Percentiles rank a stretch among this genome's conserved stretches.
These are phyloP conservation scores for Arctium lappa DNA, from an alignment of 129 eudicot genomes.

Conservation along the genomic window DNA sequence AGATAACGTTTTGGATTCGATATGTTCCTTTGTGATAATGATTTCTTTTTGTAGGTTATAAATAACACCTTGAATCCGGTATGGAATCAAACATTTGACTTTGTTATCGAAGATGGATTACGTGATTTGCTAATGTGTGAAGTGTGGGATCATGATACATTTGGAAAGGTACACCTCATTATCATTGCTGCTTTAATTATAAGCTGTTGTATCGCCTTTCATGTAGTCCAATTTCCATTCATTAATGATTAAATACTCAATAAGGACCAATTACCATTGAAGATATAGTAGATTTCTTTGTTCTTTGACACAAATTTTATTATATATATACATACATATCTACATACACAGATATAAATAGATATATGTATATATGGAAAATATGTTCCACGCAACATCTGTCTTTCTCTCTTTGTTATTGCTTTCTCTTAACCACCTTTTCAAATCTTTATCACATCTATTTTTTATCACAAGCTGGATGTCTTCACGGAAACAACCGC, in stretches of 20 bases:
- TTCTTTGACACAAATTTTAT: not conserved
- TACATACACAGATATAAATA: not conserved
- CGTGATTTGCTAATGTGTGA: constrained; percentile 81
- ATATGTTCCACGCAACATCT: not conserved
- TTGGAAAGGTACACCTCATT: constrained; percentile 82
- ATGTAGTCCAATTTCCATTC: not conserved
- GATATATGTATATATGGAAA: not conserved
- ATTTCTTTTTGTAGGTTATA: constrained; percentile 55
- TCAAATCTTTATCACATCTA: no score
- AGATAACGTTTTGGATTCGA: not conserved
- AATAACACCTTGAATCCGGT: constrained; percentile 81
- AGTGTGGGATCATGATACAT: constrained; percentile 93
- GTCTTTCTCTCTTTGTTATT: not conserved
- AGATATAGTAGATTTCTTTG: not conserved
- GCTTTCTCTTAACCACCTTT: not conserved
- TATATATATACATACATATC: not conserved
- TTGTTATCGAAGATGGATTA: constrained; percentile 91
- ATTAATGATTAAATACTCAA: not conserved
- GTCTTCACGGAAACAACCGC: no score
- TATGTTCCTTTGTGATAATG: not conserved
- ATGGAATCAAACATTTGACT: constrained; percentile 97
- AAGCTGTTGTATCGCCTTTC: not conserved
- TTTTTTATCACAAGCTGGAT: no score
- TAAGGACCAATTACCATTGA: not conserved
- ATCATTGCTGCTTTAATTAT: not conserved